A percentile compares a stretch with the other conserved stretches of the same genome.
These are phyloP conservation scores for Alternaria arborescens DNA, from an alignment of 2,329 filamentous ascomycete genomes.

Conservation along the genomic window DNA sequence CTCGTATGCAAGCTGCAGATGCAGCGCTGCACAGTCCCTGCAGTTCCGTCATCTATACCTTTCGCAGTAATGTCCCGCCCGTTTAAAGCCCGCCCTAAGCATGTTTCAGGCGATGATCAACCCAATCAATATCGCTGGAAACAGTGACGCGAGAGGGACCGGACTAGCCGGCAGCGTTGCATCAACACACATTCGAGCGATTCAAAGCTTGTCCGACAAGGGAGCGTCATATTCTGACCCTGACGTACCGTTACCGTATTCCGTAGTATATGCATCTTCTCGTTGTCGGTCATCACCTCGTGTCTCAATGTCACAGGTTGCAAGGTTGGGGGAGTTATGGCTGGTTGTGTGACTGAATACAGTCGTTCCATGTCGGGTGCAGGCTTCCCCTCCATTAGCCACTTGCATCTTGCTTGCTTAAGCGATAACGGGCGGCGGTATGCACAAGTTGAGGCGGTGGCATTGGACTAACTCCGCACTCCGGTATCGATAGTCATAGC, in stretches of 20 bases:
- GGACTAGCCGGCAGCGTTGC: conserved; percentile 1
- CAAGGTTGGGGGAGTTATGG: background rate
- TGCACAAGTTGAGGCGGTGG: background rate
- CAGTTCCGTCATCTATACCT: background rate
- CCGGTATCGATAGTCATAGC: background rate
- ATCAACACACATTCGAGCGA: background rate
- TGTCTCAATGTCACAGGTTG: background rate
- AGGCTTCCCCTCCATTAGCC: background rate
- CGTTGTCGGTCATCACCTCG: background rate
- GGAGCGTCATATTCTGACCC: background rate
- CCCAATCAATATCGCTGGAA: conserved; percentile 2
- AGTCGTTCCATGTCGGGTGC: background rate
- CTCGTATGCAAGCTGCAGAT: background rate
- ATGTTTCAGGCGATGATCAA: conserved; percentile 1
- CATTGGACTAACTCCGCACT: background rate
- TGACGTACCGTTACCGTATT: background rate
- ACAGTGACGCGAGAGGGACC: background rate
- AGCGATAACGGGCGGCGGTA: background rate
- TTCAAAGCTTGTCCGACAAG: background rate
- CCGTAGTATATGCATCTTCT: background rate
- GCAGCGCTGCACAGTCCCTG: conserved; percentile 5
- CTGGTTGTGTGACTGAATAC: background rate
- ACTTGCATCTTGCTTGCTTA: background rate
- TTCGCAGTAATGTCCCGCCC: conserved; percentile 1
- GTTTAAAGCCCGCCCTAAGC: background rate